Percentiles rank a stretch among this genome's conserved stretches.
Conservation (phyloP, 305 asterid species). For the Fraxinus greggii region DNA sequence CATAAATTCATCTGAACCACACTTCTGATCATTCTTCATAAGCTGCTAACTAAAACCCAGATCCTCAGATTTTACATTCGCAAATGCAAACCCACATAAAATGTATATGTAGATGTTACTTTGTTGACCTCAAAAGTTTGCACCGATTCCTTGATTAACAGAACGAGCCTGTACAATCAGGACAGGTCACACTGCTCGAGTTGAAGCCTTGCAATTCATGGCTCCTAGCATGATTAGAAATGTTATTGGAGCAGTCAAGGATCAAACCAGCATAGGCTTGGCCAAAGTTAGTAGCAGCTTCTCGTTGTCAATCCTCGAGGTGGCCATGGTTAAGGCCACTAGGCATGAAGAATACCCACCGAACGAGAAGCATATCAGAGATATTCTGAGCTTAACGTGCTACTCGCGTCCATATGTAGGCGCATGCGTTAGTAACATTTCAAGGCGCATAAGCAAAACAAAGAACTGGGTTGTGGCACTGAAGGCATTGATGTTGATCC, state of each 20-base stretch:
- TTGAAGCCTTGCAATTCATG: constrained; percentile 32
- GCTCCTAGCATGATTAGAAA: constrained; percentile 71
- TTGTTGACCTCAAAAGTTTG: background rate
- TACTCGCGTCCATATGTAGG: constrained; percentile 65
- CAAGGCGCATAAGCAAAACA: constrained; percentile 81
- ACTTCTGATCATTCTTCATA: background rate
- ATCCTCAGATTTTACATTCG: background rate
- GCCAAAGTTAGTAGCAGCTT: constrained; percentile 76
- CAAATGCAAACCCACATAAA: background rate
- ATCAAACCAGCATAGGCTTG: constrained; percentile 78
- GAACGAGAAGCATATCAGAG: constrained; percentile 73
- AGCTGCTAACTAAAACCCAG: background rate
- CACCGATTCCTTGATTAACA: background rate
- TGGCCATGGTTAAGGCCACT: constrained; percentile 90
- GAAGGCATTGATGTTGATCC: constrained; percentile 74
- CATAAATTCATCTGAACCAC: background rate
- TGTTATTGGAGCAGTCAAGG: constrained; percentile 94
- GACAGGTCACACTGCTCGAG: background rate
- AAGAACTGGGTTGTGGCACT: constrained; percentile 87
- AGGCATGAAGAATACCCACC: constrained; percentile 92
- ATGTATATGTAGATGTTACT: background rate
- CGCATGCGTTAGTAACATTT: constrained; percentile 60
- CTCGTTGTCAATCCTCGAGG: constrained; percentile 73
- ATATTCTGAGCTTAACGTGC: constrained; percentile 63
- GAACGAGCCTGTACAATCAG: background rate